Evolutionary conservation across 108 stramenopile genomes (phyloP), one percentile per base, ranked within the genome.

Genomic region (Tribonema minus): DNA sequence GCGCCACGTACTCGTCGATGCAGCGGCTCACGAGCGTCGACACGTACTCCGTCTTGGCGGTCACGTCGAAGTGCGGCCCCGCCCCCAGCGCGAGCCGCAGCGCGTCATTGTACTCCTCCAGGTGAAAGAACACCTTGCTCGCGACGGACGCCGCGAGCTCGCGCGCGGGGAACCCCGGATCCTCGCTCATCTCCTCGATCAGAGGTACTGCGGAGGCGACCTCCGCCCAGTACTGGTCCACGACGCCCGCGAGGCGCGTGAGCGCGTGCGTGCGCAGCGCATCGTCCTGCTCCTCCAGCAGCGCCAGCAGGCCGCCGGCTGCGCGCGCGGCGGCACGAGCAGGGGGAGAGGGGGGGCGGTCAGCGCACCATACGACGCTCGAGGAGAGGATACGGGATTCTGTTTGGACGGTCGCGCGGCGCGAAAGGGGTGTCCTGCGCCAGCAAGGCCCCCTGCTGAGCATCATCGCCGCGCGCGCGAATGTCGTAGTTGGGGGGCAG

Each of bases 81-180:
- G 87, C 85, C 1, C 65, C 82, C 2, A 90, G 80, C 9, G 87
- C 88, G 25, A 98, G 87, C 5, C 95, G 89, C 41, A 99, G 82
- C 6, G 99, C 94, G 60, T 98, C 96, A 27, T 87, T 80, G 64
- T 96, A 96, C 84, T 98, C 97, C 78, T 98, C 94, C 40, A 99
- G 84, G 76, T 98, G 96, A 71, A 93, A 99, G 71, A 94, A 98
- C 64, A 93, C 92, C 40, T 94, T 91, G 35, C 91, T 90, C 0
- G 97, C 96, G 1, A 98, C 88, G 4, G 94, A 92, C 35, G 95
- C 93, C 28, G 97, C 96, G 12, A 86, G 84, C 40, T 89, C 90
- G 64, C 92, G 88, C 5, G 85, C 86, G 30, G 86, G 65, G 64
- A 89, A 90, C 1, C 46, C n/a, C 9, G 70, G 70, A 37, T 88